Percentiles rank a stretch among this genome's conserved stretches.
These are phyloP conservation scores for Mediolabrus comicus DNA, from an alignment of 108 stramenopile genomes.

Conservation along the genomic window DNA sequence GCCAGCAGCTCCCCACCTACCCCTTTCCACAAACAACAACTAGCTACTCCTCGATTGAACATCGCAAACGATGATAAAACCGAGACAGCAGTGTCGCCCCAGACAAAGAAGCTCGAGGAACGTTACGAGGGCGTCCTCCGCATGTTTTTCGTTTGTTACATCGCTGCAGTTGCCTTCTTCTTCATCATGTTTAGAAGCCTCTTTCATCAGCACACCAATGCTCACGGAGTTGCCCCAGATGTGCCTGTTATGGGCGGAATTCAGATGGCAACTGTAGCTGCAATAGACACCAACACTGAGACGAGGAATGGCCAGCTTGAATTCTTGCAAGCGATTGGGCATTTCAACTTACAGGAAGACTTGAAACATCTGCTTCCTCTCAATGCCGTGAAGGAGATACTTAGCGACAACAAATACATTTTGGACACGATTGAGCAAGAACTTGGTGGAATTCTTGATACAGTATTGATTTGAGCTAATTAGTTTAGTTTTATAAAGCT, in stretches of 20 bases:
- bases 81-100: too few species aligned
- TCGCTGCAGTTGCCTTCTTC: not conserved
- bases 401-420: not conserved
- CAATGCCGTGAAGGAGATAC: not conserved
- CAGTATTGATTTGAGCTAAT: not conserved
- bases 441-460: not conserved
- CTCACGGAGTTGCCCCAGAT: not conserved
- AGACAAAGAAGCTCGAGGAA: too few species aligned
- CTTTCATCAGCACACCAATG: not conserved
- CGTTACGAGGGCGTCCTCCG: not conserved
- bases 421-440: not conserved
- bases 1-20: too few species aligned
- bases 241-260: not conserved
- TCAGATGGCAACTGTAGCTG: not conserved
- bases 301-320: not conserved
- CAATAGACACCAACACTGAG: not conserved
- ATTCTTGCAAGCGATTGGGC: not conserved
- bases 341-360: not conserved
- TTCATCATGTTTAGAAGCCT: not conserved
- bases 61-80: not conserved
- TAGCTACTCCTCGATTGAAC: too few species aligned
- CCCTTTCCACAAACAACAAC: too few species aligned
- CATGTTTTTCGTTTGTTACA: not conserved
- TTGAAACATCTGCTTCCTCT: not conserved
- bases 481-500: too few species aligned